Base-by-base conservation (phyloP, 1,284 basidiomycete species). In the Naganishia sp. region DNA sequence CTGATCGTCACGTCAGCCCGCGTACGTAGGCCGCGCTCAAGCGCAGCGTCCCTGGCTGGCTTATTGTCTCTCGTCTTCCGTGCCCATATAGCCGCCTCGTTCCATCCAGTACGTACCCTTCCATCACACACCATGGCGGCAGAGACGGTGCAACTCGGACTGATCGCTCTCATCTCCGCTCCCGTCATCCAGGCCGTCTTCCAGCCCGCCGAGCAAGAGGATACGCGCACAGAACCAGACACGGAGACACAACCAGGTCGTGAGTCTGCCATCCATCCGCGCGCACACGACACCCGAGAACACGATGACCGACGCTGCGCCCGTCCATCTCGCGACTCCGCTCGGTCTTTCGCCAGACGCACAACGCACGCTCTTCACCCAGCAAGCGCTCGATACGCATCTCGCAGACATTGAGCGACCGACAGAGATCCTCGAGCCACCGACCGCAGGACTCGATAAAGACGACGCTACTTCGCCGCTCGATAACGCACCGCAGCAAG, bases 141-240 rank as follows among this genome's bases (percentile, higher is more conserved):
- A 49, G 68, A 74, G 71, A 72, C 73, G 42, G 68, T 78, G 31
- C 73, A 78, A 69, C 72, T 78, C 53, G 77, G 77, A 68, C 74
- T 78, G 63, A 74, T 77, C 59, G 75, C 75, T 71, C 75, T 78
- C 45, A 71, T 78, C 61, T 74, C 75, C 15, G 68, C 75, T 49
- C 78, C 78, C 39, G 76, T 79, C 65, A 72, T 79, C 68, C 73
- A 75, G 64, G 71, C 77, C n/a, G 74, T 79, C 63, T 78, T 77
- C 63, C 72, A 74, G 6, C 69, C 69, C 6, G 70, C 31, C 49
- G 33, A 52, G 13, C 42, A 49, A n/a, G n/a, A 21, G 21, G 25
- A 67, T 3, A 39, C 49, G 15, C 25, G 16, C 23, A n/a, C 10
- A 15, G 31, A 46, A 54, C 50, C 25, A 6, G 15, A 59, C 36